A percentile compares a stretch with the other conserved stretches of the same genome.
Conservation (phyloP, 2,329 filamentous ascomycete species). For the Chaetomium sp. region DNA sequence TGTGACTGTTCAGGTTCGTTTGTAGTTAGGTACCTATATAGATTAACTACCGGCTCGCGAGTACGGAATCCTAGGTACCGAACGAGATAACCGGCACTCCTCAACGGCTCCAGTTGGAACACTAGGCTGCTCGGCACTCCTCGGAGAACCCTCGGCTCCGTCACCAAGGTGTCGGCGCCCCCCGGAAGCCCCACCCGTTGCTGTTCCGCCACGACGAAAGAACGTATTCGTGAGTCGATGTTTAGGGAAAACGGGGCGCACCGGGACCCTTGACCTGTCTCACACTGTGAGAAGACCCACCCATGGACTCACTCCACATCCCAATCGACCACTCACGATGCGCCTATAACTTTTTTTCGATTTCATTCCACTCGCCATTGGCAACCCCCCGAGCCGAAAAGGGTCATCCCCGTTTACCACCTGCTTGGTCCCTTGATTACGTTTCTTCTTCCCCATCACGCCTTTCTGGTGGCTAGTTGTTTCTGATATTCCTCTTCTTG, state of each 20-base stretch:
- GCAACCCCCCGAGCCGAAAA: conserved; percentile 27
- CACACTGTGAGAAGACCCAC: conserved; percentile 23
- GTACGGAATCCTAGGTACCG: no score
- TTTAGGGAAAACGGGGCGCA: conserved; percentile 5
- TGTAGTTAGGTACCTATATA: no score
- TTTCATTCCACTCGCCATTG: conserved; percentile 29
- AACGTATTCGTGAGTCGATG: not conserved
- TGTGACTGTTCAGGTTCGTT: no score
- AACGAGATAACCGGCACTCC: no score
- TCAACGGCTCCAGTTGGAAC: no score
- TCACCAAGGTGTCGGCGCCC: conserved; percentile 8
- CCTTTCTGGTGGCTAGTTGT: conserved; percentile 18
- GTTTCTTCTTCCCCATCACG: conserved; percentile 16
- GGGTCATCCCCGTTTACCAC: conserved; percentile 8
- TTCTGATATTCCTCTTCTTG: conserved; percentile 21
- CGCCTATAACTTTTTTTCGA: conserved; percentile 31
- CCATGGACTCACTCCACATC: conserved; percentile 14
- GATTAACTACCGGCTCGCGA: no score
- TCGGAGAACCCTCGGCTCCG: conserved; percentile 27
- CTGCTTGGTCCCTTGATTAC: conserved; percentile 24
- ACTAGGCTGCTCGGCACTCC: conserved; percentile 10
- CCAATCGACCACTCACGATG: conserved; percentile 26
- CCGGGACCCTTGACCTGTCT: conserved; percentile 14
- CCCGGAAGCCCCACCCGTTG: not conserved
- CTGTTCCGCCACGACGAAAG: not conserved